Evolutionary conservation across 805 yeast genomes (phyloP), one percentile per base, ranked within the genome.

Genomic region (Lipomyces yamadae): DNA sequence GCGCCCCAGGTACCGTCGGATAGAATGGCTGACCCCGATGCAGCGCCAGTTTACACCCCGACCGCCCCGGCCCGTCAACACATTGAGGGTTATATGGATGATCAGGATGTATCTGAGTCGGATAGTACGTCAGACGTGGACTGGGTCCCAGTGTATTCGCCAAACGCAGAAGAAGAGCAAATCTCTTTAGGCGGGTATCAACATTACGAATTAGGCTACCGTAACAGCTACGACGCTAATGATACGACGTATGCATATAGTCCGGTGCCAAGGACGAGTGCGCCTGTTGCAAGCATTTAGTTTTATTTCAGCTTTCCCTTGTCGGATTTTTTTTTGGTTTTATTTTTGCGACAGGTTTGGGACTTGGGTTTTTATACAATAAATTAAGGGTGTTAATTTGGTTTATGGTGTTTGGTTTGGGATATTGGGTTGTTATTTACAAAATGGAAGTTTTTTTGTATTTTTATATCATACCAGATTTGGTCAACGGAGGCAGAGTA

Each of bases 81-180:
- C n/a, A 57, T 62, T 7, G 65, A 62, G 8, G 63, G 56, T 3
- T 55, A 56, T 30, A 45, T 15, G 7, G 67, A 63, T 15, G 34
- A 48, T 34, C 56, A 7, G 11, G 53, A 50, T 35, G 58, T 33
- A 4, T 34, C 39, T 24, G 33, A 34, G 29, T 29, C 62, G 7
- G 34, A 35, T 37, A 6, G 48, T 11, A 18, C 18, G 33, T 45
- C 57, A 4, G 57, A 48, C 24, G 58, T 18, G 10, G 65, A 67
- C 37, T 67, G 68, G 68, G 70, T 67, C 8, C 70, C 70, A 2
- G 63, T 64, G 35, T 67, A 67, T 45, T 64, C 68, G 4, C 58
- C 61, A 29, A 64, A 60, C 37, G 67, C 67, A 15, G 64, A 64
- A 2, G 67, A 67, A 33, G 70, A 64, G 55, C 50, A 29, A 37